Base-by-base conservation (phyloP, 768 basidiomycete species). In the Tricholoma terreum region DNA sequence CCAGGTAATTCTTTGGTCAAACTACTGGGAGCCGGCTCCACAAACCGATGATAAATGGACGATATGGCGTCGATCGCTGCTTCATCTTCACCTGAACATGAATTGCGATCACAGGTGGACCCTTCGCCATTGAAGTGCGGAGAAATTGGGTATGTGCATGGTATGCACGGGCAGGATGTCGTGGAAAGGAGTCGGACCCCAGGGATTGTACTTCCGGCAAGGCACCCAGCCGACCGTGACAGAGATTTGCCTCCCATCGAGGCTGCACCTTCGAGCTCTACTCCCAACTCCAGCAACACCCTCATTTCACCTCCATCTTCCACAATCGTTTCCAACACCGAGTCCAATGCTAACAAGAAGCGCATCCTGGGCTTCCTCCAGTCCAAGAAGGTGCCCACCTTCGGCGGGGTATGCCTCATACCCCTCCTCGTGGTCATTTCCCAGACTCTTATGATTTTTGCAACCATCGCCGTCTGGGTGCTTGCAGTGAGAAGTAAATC, bases 101-200 rank as follows among this genome's bases (percentile, higher is more conserved):
- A 55, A 36, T 55, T 60, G 22, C 34, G 48, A 15, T 74, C 71
- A 54, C 75, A 87, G 75, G 84, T 85, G 63, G 84, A 75, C 42
- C 85, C 86, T 54, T 71, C 87, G 65, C 87, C 86, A 52, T 67
- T 65, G 43, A 88, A 87, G 68, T 76, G 79, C 17, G 87, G 86
- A 24, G 86, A 88, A 65, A 83, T 89, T 52, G 86, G 86, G 19
- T 89, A 75, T 64, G 58, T 73, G 27, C 84, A 84, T 53, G 75
- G 70, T 10, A 52, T 74, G 17, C 74, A 75, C 54, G 68, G 61
- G 33, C 60, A 63, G 56, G 62, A 58, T 3, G 63, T 58, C 35
- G 60, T 56, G 33, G 53, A 46, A 31, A 55, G 57, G 53, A 57
- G 55, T 48, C 36, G 60, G 42, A 66, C 54, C 31, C 61, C 69